These are phyloP conservation scores for Yamadazyma takamatsuzukensis DNA, from an alignment of 805 yeast genomes.

Conservation along the genomic window DNA sequence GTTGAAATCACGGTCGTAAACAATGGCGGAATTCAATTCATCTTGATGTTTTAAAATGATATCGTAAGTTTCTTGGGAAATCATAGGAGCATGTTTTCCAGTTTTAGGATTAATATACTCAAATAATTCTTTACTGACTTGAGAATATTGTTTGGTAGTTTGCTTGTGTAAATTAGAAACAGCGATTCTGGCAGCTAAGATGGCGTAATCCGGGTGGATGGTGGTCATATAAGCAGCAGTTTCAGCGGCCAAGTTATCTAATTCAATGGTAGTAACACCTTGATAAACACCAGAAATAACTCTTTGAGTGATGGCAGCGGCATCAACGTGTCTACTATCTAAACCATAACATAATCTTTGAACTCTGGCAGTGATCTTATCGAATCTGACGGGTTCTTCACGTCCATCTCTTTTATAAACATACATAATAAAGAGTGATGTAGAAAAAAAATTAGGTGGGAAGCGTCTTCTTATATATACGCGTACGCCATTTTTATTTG, in stretches of 20 bases:
- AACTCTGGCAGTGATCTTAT: conserved; percentile 89
- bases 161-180: conserved; percentile 92
- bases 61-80: conserved; percentile 38
- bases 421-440: conserved; percentile 52
- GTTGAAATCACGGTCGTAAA: conserved; percentile 48
- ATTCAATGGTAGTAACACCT: conserved; percentile 91
- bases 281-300: conserved; percentile 95
- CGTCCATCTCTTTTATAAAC: conserved; percentile 92
- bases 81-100: conserved; percentile 49
- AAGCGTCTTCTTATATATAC: conserved; percentile 3
- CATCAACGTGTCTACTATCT: conserved; percentile 87
- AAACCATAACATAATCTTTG: conserved; percentile 93
- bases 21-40: conserved; percentile 44
- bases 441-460: conserved; percentile 1
- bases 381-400: conserved; percentile 91
- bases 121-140: conserved; percentile 70
- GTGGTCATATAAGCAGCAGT: conserved; percentile 98
- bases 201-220: conserved; percentile 95
- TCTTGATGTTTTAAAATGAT: conserved; percentile 36
- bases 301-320: conserved; percentile 93
- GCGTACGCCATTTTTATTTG: no score
- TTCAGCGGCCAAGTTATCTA: conserved; percentile 75
- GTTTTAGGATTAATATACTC: conserved; percentile 80
- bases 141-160: conserved; percentile 81
- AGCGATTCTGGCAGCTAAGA: conserved; percentile 92